Base-by-base conservation (phyloP, 164 flowering plant genomes). In the Liquidambar formosana region DNA sequence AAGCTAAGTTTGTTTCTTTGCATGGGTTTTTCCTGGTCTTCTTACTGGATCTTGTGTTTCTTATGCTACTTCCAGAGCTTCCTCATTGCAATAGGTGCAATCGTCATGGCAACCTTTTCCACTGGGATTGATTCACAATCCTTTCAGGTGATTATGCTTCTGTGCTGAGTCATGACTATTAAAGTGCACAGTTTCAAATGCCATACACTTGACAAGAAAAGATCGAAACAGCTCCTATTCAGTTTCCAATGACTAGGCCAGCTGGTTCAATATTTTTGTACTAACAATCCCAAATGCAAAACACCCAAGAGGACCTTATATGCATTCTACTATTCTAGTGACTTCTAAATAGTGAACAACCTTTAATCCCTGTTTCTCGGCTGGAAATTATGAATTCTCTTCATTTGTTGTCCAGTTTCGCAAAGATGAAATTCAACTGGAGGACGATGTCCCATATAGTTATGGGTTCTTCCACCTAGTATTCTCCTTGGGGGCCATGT, bases 71-170 rank as follows among this genome's bases (percentile, higher is more conserved):
- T 65, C 28, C 82, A 94, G 97, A 78, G 95, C 66, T 92, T 94
- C 78, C 79, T 90, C 23, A 77, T 94, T 54, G 98, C 96, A 58
- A 76, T 94, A 63, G 77, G 86, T 74, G 89, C 95, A 53, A 88
- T 94, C 67, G 97, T 90, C 66, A 86, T 86, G 83, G 96, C 97
- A 75, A 92, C 97, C 4, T 94, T 94, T 76, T 94, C 98, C 21
- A 94, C 98, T 4, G 96, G 98, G 43, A 86, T 92, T 26, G 97
- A 94, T 82, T 92, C 98, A 58, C 76, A 90, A 72, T 81, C 93
- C 51, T 94, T 94, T 76, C 90, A 89, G 98, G 97, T 89, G 52
- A 71, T n/a, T 47, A 1, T 45, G 6, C 27, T 33, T 71, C 28
- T 16, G 21, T 62, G 22, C 41, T 33, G 6, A 33, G 41, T 33